Evolutionary conservation across 768 basidiomycete species (phyloP), one percentile per base, ranked within the genome.

Genomic region (Agrocybe chaxingu): DNA sequence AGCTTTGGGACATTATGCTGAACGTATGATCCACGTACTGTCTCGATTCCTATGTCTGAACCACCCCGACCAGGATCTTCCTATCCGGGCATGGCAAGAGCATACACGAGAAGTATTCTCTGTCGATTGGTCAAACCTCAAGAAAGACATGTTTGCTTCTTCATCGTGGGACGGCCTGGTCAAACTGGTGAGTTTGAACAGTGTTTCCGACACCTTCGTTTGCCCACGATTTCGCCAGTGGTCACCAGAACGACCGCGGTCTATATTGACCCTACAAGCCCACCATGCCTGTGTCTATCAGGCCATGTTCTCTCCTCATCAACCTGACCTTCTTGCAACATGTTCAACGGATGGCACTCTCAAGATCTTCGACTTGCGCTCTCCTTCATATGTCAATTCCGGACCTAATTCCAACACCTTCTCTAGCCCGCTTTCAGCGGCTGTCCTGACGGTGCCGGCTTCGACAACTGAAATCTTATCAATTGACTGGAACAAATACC

Each of bases 121-220:
- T 8, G 82, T 98, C 4, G 92, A 98, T 66, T 98, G 96, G 95
- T 93, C 88, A 54, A 98, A 97, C 68, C 67, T 95, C 54, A 84
- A 86, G 59, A 97, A 96, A 64, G 88, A 92, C 56, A 80, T 80
- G 0, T 95, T 97, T 65, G 81, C 78, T 7, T 93, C 93, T 8
- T 80, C 90, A 19, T 91, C 87, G 9, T 98, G 95, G 95, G 96
- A 98, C 62, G 92, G 92, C 24, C 79, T 77, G 10, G 79, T 95
- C 37, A 98, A 97, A 70, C 60, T 97, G 42, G 95, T 94, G 55
- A 42, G 89, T 11, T 31, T 11, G 7, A 38, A 31, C 34, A 18
- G 47, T 18, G 31, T 29, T 31, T 16, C 38, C 7, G 1, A 38
- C 41, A 48, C 34, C 47, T 53, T 43, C 53, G 50, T 36, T 54